Base-by-base conservation (phyloP, 257 asterid genomes). In the Solanum phureja region DNA sequence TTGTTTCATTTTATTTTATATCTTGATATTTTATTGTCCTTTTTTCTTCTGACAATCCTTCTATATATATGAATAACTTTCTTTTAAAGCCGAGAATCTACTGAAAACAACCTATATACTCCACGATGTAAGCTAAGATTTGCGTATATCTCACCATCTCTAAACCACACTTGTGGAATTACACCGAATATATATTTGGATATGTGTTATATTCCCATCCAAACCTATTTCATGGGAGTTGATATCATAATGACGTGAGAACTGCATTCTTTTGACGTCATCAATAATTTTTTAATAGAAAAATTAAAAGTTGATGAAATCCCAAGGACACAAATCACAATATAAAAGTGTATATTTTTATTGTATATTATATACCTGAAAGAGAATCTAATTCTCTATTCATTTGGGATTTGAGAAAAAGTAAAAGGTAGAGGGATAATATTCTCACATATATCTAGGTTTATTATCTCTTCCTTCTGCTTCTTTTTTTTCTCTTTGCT, bases 341-440 rank as follows among this genome's bases (percentile, higher is more conserved):
- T 18, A 31, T 21, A 69, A 85, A 85, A 27, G 68, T 69, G 83
- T 40, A 29, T 76, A 76, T 12, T 38, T 38, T 34, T 74, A 85
- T 23, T 38, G 11, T 64, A 68, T 31, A 56, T 56, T 56, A 56
- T 74, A 85, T 23, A 23, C 7, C 33, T 11, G 34, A 76, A 68
- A 42, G 68, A 68, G 87, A 69, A 85, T 85, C 46, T 74, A 85
- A 85, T 42, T 68, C 42, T 66, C 33, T 68, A 42, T 68, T 34
- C 31, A 44, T 40, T 68, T 85, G 75, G 83, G 87, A 35, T 66
- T 85, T 68, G 75, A 74, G 83, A 66, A 85, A 85, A 85, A 85
- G 83, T 13, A 42, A 68, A 68, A 85, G 82, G 21, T n/a, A 9
- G 44, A 38, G 27, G 76, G 37, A 84, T 38, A 62, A 40, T 68